Base-by-base conservation (phyloP, 2,329 filamentous ascomycete species). In the Aspergillus persii region DNA sequence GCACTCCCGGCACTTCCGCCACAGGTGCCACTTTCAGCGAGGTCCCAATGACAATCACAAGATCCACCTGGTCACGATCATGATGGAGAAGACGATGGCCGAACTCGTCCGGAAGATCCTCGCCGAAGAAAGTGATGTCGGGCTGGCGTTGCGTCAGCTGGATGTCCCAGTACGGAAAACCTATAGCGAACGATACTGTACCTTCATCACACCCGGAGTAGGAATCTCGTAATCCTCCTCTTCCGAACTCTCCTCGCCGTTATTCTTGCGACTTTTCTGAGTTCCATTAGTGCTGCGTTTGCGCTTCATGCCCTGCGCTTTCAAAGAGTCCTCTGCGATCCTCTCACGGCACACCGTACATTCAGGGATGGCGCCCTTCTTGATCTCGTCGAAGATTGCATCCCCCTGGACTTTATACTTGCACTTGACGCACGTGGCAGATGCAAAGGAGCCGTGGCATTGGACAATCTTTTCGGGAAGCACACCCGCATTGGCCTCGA, bases 81-180 rank as follows among this genome's bases (percentile, higher is more conserved):
- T 91, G 84, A 61, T 91, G 83, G n/a, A 90, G 86, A 12, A 98
- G 84, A 7, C 93, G 89, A 53, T 86, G 81, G 58, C 89, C 90
- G 76, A 99, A 99, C 66, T 86, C 85, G 67, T 91, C 87, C 0
- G 94, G 93, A 1, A 99, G 87, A 53, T 88, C 84, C 78, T 99
- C 95, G 66, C 94, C 94, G 70, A 98, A 98, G 80, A 99, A 98
- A 50, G 92, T 98, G 71, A 99, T 98, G 78, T 98, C 94, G 8
- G 95, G 95, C 82, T 84, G 1, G 26, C 70, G 15, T 18, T 12
- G 31, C n/a, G 54, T 68, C 29, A 66, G 63, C 51, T 58, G 39
- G 56, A 41, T 27, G 23, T 39, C 44, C 46, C 39, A 48, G 31
- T 31, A 12, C 18, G 29, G 1, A 31, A 36, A 7, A 23, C n/a